Base-by-base conservation (phyloP, 441 rosid genomes). In the Biscutella laevigata region DNA sequence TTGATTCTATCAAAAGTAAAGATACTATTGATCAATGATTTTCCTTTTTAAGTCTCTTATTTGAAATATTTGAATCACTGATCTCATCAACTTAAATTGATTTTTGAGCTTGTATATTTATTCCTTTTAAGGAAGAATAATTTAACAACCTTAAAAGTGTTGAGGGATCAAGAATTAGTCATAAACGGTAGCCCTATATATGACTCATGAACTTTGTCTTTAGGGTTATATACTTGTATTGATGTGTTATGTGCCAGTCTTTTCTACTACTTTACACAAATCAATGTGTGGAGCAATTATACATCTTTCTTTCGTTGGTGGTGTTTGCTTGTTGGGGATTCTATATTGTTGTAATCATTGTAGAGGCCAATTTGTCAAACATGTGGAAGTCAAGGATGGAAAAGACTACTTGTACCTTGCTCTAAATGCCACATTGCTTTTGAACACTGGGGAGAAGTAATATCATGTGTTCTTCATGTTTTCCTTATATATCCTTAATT, bases 301-400 rank as follows among this genome's bases (percentile, higher is more conserved):
- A 30, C 34, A 28, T 29, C n/a, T 22, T 20, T 46, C 10, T 15
- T 53, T 37, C 45, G 53, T 42, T 49, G 4, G 16, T 36, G 17
- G 36, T 57, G 8, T 46, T 29, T 51, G 25, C 38, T 63, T 56
- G 57, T 20, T 56, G 45, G 41, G 71, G 80, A 28, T 61, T 70
- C 52, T 74, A 48, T 71, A 53, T n/a, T 32, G 57, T 41, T 44
- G 55, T 66, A 69, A 41, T 47, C 41, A 35, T 69, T 51, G 28
- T 19, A 60, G 71, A 47, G 13, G 37, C 26, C 43, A 19, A 12
- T 58, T 28, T 65, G 70, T 44, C 30, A 44, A 51, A 65, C 49
- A 51, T 65, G 70, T 57, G 70, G 70, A 51, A 25, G 8, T 44
- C 54, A 43, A 58, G 60, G 49, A 58, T 51, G 59, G 59, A 58